phyloP scores from a whole-genome alignment of 2,329 filamentous ascomycete species.

The Thielaviopsis cerberus region DNA sequence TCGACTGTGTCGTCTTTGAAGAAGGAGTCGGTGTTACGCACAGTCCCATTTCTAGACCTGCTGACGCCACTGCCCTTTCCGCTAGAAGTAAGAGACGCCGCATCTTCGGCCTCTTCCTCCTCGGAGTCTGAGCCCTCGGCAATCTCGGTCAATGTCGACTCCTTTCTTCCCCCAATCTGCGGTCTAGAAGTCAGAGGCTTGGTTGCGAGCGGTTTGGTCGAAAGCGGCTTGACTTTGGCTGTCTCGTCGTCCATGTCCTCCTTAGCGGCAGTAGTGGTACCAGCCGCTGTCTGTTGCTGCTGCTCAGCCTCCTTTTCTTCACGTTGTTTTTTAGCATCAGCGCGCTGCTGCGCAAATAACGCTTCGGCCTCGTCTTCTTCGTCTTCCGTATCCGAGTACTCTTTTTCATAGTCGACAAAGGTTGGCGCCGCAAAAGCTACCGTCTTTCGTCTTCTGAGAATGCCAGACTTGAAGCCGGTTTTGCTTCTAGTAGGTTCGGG shows the following conservation, averaged over 20 bases:
- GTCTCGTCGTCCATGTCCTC: constrained; percentile 28
- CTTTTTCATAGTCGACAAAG: constrained; percentile 73
- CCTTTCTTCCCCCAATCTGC: neutral
- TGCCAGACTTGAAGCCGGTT: constrained; percentile 50
- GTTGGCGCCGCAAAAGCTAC: constrained; percentile 73
- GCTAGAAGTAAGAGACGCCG: neutral
- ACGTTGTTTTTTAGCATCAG: constrained; percentile 17
- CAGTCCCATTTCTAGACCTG: constrained; percentile 65
- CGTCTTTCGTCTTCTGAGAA: constrained; percentile 67
- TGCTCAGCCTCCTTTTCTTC: constrained; percentile 15
- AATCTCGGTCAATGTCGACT: neutral
- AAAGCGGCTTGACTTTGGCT: constrained; percentile 36
- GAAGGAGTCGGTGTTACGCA: constrained; percentile 87
- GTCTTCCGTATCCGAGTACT: constrained; percentile 59
- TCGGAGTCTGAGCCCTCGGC: constrained; percentile 2
- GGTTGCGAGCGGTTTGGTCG: neutral
- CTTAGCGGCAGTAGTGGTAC: constrained; percentile 8
- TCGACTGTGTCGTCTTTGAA: constrained; percentile 92
- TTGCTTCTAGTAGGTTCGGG: constrained; percentile 41
- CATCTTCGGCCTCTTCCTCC: neutral
- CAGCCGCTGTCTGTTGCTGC: constrained; percentile 14
- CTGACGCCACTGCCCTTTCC: constrained; percentile 25
- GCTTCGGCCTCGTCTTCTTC: constrained; percentile 33
- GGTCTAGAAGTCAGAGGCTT: neutral
- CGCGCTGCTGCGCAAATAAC: constrained; percentile 21